Evolutionary conservation across 2,329 filamentous ascomycete genomes (phyloP).

Genomic region (Emergomyces orientalis): DNA sequence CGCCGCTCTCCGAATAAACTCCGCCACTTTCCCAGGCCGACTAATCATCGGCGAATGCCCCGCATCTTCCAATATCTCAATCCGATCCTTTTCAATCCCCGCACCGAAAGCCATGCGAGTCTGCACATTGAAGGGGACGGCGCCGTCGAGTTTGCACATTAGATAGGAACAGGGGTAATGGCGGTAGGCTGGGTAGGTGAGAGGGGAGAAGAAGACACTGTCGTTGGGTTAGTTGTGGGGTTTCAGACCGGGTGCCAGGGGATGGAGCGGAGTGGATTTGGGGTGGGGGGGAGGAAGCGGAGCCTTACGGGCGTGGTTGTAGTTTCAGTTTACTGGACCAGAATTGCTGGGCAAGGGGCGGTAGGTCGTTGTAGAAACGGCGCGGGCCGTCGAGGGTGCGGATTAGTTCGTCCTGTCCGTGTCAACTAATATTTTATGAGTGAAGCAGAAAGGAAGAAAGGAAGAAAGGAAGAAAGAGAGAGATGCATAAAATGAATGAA

Average conservation of each 20-base stretch:
- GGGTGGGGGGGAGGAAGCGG: background rate
- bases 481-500: background rate
- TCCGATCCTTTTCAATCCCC: conserved; percentile 4
- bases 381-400: conserved; percentile 7
- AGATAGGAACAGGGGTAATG: conserved; percentile 13
- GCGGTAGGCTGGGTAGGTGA: conserved; percentile 15
- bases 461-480: background rate
- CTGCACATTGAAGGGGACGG: conserved; percentile 8
- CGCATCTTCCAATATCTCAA: conserved; percentile 2
- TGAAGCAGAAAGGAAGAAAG: background rate
- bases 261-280: background rate
- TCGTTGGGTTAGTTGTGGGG: background rate
- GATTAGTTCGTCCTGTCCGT: conserved; percentile 6
- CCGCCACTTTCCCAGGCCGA: conserved; percentile 6
- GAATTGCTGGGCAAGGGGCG: background rate
- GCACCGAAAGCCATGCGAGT: conserved; percentile 9
- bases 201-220: conserved; percentile 9
- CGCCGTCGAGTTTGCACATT: conserved; percentile 9
- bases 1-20: conserved; percentile 9
- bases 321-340: conserved; percentile 6
- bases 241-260: no score
- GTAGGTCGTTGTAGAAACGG: conserved; percentile 12
- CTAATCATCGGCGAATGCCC: conserved; percentile 13
- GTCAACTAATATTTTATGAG: background rate
- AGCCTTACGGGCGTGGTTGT: conserved; percentile 6